Percentiles rank a stretch among this genome's conserved stretches.
Conservation (phyloP, 148 eudicot species). For the Hydrangea macrophylla region DNA sequence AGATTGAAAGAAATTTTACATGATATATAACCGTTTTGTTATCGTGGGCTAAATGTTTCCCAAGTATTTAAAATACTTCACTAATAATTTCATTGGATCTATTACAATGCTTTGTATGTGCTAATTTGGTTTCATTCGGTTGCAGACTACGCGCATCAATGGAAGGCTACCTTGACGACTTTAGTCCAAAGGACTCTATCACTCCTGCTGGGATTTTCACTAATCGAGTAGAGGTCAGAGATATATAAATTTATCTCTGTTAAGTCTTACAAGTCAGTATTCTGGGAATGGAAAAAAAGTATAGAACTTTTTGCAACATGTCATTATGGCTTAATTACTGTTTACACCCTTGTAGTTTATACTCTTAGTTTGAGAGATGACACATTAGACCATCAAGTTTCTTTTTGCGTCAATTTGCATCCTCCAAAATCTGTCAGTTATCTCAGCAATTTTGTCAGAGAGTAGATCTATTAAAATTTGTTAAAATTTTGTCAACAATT, state of each 20-base stretch:
- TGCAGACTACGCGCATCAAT: constrained; percentile 85
- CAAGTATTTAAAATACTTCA: background rate
- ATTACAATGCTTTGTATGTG: background rate
- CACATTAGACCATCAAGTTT: no score
- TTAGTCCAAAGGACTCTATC: constrained; percentile 67
- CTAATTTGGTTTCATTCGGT: constrained; percentile 10
- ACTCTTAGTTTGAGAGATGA: no score
- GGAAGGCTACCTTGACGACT: constrained; percentile 77
- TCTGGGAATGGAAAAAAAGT: background rate
- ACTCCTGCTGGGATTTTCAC: constrained; percentile 88
- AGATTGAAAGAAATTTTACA: no score
- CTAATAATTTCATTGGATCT: background rate
- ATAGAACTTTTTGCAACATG: background rate
- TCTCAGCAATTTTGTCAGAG: no score
- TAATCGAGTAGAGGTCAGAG: constrained; percentile 71
- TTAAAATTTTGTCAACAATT: no score
- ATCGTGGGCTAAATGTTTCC: background rate
- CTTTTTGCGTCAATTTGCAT: no score
- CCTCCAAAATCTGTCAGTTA: no score
- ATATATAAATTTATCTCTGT: background rate
- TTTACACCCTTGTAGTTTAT: no score
- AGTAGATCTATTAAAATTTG: no score
- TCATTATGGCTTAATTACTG: no score
- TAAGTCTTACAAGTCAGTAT: background rate
- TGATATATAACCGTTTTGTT: background rate